Base-by-base conservation (phyloP, 1,284 basidiomycete genomes). In the Phaffia rhodozyma region DNA sequence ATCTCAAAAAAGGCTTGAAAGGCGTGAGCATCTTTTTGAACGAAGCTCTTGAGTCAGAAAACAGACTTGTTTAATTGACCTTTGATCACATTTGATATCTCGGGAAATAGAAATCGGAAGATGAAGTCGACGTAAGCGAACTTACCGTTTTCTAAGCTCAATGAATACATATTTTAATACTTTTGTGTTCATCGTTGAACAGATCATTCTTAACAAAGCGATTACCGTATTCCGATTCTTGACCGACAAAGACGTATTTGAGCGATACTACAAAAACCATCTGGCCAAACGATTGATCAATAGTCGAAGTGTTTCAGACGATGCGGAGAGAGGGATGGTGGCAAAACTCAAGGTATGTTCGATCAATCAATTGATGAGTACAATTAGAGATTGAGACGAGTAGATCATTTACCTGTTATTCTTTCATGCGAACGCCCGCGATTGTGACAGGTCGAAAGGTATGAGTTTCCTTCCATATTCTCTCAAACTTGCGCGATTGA, bases 291-390 rank as follows among this genome's bases (percentile, higher is more conserved):
- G 96, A 51, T 78, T 99, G 11, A 81, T 98, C 34, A 83, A 85
- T 53, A 85, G 84, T 16, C 85, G 91, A 23, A 94, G 90, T 34
- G 86, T 93, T 2, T 94, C 91, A 0, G 96, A 98, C 72, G 96
- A 99, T 75, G 94, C 96, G 1, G 96, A 99, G 75, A 86, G 90
- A 60, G 91, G 89, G 64, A 97, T 99, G 94, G 83, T 99, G 18
- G 87, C 91, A 59, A 98, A 97, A 77, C 85, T 99, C 73, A 98
- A 98, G 78, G 82, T 97, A 50, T 93, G 98, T 56, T 32, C 48
- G 2, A n/a, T 49, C 32, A 9, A n/a, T 1, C 3, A 49, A 25
- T 18, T 43, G 30, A 51, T 11, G 25, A 5, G 9, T 23, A 13
- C 9, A 34, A 29, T 16, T 57, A 74, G 72, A 72, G 68, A 58